Evolutionary conservation across 768 basidiomycete genomes (phyloP), one percentile per base, ranked within the genome.

Genomic region (Tulasnella sp.): DNA sequence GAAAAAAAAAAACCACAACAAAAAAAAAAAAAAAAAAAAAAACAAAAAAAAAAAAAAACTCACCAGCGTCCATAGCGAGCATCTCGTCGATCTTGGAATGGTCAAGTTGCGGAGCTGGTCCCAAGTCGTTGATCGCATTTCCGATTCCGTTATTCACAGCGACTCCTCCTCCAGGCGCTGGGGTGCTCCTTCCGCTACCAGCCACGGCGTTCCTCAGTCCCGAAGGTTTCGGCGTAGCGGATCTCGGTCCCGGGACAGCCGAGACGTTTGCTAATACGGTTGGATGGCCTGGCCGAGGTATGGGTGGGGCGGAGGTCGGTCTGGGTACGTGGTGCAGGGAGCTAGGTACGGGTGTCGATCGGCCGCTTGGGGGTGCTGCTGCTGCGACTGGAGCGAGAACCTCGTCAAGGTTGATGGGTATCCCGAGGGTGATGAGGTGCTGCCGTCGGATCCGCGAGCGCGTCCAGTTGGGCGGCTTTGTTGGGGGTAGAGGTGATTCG

Each of bases 321-420:
- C 94, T 88, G 29, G 94, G 95, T 39, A 89, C 89, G 73, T 98
- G 93, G 80, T 95, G 90, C 67, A 97, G 86, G n/a, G 91, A 88
- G 5, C 88, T 85, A 81, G 90, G 91, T 61, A 88, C 86, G 70
- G 88, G 89, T 1, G 93, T 23, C 26, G 55, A 57, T 20, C 55
- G 90, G 61, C 42, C 42, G 97, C 86, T 26, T 91, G 88, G 3
- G 96, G 96, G 46, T 97, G 86, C 7, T 88, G 85, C 42, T 10
- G 42, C 42, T 81, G 90, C 91, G 67, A 88, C 86, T 70, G 88
- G 89, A 2, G 93, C 92, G 55, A 94, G 86, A 10, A 97, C 91
- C 85, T 98, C 96, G 83, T 98, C 96, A 7, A 98, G 87, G 82
- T 98, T 98, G 74, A 98, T 93, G 4, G 96, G 96, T 70, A 98